These are phyloP conservation scores for Xylaria venustula DNA, from an alignment of 495 filamentous ascomycete genomes.

Conservation along the genomic window DNA sequence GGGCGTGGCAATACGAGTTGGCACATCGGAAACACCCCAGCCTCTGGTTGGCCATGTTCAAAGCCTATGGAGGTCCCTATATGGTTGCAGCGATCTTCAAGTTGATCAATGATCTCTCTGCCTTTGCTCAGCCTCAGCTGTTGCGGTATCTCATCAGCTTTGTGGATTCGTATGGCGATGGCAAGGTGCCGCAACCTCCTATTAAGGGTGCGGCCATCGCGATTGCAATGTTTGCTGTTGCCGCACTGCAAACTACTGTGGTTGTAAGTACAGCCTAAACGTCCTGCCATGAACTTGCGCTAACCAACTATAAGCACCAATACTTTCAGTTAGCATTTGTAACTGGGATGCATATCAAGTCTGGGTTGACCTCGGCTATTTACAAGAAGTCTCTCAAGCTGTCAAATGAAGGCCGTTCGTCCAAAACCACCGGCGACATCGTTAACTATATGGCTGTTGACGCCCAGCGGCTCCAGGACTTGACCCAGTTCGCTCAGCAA, in stretches of 20 bases:
- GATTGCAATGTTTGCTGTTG: slow-evolving; percentile 86
- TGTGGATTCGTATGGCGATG: slow-evolving; percentile 70
- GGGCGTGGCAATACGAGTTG: slow-evolving; percentile 76
- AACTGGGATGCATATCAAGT: slow-evolving; percentile 95
- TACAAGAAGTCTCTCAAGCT: slow-evolving; percentile 87
- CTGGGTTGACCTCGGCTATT: slow-evolving; percentile 82
- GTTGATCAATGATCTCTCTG: slow-evolving; percentile 73
- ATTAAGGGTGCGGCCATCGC: slow-evolving; percentile 86
- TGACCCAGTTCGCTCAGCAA: slow-evolving; percentile 93
- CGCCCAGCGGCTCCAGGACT: slow-evolving; percentile 88
- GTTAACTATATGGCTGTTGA: slow-evolving; percentile 99
- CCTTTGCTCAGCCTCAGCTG: slow-evolving; percentile 90
- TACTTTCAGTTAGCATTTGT: slow-evolving; percentile 96
- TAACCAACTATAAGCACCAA: slow-evolving; percentile 69
- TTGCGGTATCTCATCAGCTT: slow-evolving; percentile 82
- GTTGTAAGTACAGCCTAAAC: slow-evolving; percentile 28
- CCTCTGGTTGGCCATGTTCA: slow-evolving; percentile 89
- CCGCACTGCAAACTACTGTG: slow-evolving; percentile 73
- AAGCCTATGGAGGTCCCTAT: slow-evolving; percentile 82
- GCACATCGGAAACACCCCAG: slow-evolving; percentile 69
- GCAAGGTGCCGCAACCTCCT: slow-evolving; percentile 66
- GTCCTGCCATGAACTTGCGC: background rate
- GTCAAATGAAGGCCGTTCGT: slow-evolving; percentile 87
- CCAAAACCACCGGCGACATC: slow-evolving; percentile 95
- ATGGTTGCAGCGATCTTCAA: slow-evolving; percentile 80